A percentile compares a stretch with the other conserved stretches of the same genome.
Evolutionary conservation across 1,284 basidiomycete genomes (phyloP).

Genomic region (Pseudozyma sp.): DNA sequence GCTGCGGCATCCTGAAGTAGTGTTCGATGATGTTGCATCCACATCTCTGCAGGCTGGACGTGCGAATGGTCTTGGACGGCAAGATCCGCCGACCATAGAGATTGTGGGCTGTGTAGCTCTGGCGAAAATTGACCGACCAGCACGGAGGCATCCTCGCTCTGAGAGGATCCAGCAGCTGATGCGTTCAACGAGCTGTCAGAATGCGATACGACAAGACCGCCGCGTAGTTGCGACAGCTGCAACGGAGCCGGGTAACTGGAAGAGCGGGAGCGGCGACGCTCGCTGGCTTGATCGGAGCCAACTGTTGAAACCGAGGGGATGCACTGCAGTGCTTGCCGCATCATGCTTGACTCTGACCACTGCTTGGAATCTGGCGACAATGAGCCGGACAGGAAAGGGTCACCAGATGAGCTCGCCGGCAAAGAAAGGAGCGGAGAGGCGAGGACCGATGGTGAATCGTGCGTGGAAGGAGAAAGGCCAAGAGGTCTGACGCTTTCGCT

Average conservation of each 20-base stretch:
- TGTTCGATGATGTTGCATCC: neutral
- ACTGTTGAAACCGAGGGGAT: neutral
- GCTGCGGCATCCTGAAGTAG: neutral
- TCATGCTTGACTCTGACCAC: neutral
- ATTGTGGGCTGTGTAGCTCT: neutral
- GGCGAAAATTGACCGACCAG: neutral
- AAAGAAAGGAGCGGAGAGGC: neutral
- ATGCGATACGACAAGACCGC: neutral
- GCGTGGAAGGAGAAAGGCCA: neutral
- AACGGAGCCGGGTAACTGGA: neutral
- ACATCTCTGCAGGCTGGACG: neutral
- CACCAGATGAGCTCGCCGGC: neutral
- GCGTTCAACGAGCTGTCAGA: neutral
- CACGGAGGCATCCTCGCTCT: neutral
- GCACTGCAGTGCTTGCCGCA: neutral
- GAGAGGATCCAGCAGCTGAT: neutral
- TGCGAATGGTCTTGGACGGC: neutral
- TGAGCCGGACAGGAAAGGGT: neutral
- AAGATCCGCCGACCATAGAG: neutral
- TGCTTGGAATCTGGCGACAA: neutral
- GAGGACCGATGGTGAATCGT: neutral
- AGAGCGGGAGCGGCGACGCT: constrained; percentile 1
- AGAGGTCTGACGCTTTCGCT: neutral
- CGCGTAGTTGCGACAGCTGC: neutral
- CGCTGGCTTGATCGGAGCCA: neutral